phyloP scores from a whole-genome alignment of 495 filamentous ascomycete species.

The Sordaria brevicollis region DNA sequence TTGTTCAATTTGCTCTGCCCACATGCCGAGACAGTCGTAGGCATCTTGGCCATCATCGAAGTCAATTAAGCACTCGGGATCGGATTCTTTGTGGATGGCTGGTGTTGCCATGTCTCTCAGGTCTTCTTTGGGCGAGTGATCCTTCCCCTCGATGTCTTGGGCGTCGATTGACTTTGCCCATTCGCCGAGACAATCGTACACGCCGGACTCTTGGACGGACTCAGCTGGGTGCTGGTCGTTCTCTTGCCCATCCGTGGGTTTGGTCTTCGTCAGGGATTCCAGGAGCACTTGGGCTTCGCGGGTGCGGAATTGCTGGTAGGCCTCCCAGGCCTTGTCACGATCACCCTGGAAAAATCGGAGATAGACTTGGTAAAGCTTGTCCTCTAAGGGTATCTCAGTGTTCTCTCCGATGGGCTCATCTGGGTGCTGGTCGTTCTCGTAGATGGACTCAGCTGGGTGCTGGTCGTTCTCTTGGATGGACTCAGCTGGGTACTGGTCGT shows the following conservation, averaged over 20 bases:
- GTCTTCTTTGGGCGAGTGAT: neutral
- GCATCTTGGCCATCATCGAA: neutral
- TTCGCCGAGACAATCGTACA: neutral
- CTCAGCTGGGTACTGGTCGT: no score
- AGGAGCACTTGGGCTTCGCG: no score
- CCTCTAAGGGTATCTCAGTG: no score
- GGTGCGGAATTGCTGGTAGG: no score
- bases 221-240: neutral
- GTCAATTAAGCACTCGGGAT: neutral
- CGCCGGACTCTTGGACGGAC: neutral
- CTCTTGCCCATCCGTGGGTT: neutral
- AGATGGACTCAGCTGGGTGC: neutral
- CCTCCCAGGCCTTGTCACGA: no score
- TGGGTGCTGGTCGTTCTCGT: no score
- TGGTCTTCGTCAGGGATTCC: neutral
- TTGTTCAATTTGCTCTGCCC: neutral
- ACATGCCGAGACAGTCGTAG: neutral
- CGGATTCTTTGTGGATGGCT: neutral
- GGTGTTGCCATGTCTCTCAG: neutral
- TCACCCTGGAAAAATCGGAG: no score
- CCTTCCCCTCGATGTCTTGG: neutral
- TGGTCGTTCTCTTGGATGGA: neutral
- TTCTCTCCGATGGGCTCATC: no score
- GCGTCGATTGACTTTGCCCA: neutral
- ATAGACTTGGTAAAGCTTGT: no score